These are phyloP conservation scores for Salix udensis DNA, from an alignment of 345 rosid species.

Conservation along the genomic window DNA sequence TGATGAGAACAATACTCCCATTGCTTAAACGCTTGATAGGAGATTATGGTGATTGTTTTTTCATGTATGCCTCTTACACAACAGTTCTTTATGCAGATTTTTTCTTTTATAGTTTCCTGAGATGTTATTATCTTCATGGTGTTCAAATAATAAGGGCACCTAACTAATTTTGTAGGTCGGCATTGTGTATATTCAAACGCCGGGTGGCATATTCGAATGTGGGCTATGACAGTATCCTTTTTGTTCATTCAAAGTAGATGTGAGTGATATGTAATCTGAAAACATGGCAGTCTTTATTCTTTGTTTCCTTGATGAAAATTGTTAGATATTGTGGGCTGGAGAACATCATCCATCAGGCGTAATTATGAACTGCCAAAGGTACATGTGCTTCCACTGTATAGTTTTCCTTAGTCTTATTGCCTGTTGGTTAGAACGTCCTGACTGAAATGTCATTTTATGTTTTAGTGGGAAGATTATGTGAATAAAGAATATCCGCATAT, in stretches of 20 bases:
- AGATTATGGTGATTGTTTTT: conserved; percentile 54
- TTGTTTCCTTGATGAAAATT: conserved; percentile 40
- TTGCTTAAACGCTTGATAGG: conserved; percentile 72
- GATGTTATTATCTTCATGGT: conserved; percentile 1
- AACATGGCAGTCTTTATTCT: neutral
- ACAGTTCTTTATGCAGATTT: neutral
- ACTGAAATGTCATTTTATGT: conserved; percentile 9
- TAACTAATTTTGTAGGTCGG: conserved; percentile 60
- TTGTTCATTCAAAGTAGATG: neutral
- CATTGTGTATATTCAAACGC: conserved; percentile 68
- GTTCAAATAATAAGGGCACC: conserved; percentile 10
- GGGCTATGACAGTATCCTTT: conserved; percentile 84
- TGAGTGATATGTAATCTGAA: neutral
- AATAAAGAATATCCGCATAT: conserved; percentile 84
- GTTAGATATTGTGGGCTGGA: conserved; percentile 94
- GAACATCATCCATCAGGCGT: conserved; percentile 90
- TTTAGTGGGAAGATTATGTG: conserved; percentile 65
- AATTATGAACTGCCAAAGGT: conserved; percentile 83
- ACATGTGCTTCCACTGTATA: neutral
- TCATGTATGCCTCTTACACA: conserved; percentile 54
- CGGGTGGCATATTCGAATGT: conserved; percentile 89
- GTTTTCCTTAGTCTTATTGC: neutral
- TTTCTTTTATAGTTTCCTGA: conserved; percentile 10
- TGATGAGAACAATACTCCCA: conserved; percentile 83
- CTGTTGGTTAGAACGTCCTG: conserved; percentile 1